phyloP scores from a whole-genome alignment of 1,284 basidiomycete species.

The Pseudozyma tsukubaensis region DNA sequence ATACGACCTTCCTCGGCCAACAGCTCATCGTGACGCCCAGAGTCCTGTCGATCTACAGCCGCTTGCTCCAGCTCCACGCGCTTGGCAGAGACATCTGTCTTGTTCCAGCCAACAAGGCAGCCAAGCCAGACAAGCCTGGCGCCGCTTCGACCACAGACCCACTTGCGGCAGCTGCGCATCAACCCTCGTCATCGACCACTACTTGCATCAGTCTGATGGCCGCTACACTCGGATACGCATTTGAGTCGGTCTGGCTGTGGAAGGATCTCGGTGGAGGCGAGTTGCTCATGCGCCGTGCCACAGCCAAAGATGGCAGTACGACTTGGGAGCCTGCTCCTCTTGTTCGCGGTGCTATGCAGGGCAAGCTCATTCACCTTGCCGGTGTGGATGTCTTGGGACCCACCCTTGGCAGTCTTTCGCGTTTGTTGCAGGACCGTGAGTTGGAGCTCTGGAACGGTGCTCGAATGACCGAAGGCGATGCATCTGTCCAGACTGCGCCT shows the following conservation, averaged over 20 bases:
- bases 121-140: constrained; percentile 20
- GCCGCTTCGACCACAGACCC: constrained; percentile 40
- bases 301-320: constrained; percentile 62
- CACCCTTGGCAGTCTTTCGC: constrained; percentile 62
- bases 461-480: constrained; percentile 43
- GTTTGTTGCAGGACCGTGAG: constrained; percentile 66
- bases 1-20: constrained; percentile 23
- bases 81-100: constrained; percentile 65
- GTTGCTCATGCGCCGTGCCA: constrained; percentile 66
- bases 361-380: constrained; percentile 68
- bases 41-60: constrained; percentile 63
- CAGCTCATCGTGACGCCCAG: constrained; percentile 64
- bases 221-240: constrained; percentile 66
- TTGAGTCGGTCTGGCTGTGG: constrained; percentile 69
- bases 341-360: constrained; percentile 64
- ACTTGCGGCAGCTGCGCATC: constrained; percentile 38
- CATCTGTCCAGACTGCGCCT: neutral
- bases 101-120: constrained; percentile 55
- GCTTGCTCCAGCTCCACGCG: constrained; percentile 68
- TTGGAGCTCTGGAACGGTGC: constrained; percentile 66
- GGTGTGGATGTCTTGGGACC: constrained; percentile 69
- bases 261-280: constrained; percentile 69
- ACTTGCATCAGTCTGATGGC: constrained; percentile 68
- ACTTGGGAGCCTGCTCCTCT: constrained; percentile 67
- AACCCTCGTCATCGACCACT: constrained; percentile 68